Base-by-base conservation (phyloP, 1,139 yeast species). In the Pichia sp. region DNA sequence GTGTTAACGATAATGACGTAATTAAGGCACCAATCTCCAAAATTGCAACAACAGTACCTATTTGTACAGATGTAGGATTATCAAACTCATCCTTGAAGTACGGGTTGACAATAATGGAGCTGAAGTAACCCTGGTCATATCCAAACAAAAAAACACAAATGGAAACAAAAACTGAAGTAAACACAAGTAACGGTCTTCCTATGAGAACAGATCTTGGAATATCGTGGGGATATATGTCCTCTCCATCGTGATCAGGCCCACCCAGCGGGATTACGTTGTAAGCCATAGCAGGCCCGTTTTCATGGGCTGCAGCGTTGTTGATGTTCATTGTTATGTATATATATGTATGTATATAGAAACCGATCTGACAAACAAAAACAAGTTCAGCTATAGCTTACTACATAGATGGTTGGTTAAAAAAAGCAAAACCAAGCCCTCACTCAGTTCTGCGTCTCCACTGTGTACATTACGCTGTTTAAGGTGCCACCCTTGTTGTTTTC, bases 31-130 rank as follows among this genome's bases (percentile, higher is more conserved):
- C 97, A 34, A 89, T 73, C 62, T 85, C 95, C 38, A 85, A 67
- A 44, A 85, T 80, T n/a, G 94, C 88, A 26, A 85, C 89, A 79
- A 85, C 83, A 9, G 89, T 80, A 38, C 94, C 94, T 36, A 85
- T 74, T 49, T 76, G 75, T 1, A 81, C 76, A 2, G 88, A 76
- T 1, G 81, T 67, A 1, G 95, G 97, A 47, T 87, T 65, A 55
- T 81, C 64, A 66, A 85, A 89, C 66, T 85, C 87, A 16, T 71
- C 71, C 58, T 84, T 82, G 67, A 89, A 89, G 65, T 80, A 77
- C 24, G 76, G 74, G 49, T 89, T 88, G 25, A 88, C 82, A 59
- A 79, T 70, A 45, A 79, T 70, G 7, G 82, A 78, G 39, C 79
- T 73, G 77, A 78, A 77, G 44, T 79, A 68, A 18, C 84, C 84